Conservation (phyloP, 148 eudicot species). For the Euryodendron excelsum region DNA sequence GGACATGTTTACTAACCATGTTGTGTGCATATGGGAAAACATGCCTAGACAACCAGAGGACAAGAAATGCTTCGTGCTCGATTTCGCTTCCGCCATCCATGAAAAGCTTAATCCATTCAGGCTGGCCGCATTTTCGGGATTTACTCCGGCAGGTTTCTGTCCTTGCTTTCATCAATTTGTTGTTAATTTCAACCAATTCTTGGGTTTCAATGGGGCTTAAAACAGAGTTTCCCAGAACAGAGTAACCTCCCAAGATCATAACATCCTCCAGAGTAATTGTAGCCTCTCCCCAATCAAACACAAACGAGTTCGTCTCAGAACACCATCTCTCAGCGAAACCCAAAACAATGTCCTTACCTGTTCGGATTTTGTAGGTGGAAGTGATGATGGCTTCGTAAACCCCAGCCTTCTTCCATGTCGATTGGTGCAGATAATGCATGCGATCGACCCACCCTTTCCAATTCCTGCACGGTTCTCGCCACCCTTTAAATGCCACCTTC, state of each 20-base stretch:
- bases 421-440: constrained; percentile 2
- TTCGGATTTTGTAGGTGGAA: constrained; percentile 1
- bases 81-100: constrained; percentile 4
- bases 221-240: constrained; percentile 40
- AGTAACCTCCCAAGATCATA: constrained; percentile 41
- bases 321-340: constrained; percentile 8
- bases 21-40: neutral
- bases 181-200: constrained; percentile 15
- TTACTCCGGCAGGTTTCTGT: neutral
- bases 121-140: neutral
- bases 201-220: neutral
- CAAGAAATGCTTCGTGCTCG: no score
- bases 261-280: constrained; percentile 48
- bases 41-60: neutral
- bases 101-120: constrained; percentile 31
- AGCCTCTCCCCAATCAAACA: constrained; percentile 49
- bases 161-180: neutral
- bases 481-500: neutral
- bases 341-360: neutral
- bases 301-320: constrained; percentile 29
- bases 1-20: constrained; percentile 12
- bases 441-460: neutral
- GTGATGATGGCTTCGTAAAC: constrained; percentile 8
- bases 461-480: neutral
- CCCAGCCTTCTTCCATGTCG: constrained; percentile 14